Base-by-base conservation (phyloP, 2,329 filamentous ascomycete species). In the Xylariaceae sp. region DNA sequence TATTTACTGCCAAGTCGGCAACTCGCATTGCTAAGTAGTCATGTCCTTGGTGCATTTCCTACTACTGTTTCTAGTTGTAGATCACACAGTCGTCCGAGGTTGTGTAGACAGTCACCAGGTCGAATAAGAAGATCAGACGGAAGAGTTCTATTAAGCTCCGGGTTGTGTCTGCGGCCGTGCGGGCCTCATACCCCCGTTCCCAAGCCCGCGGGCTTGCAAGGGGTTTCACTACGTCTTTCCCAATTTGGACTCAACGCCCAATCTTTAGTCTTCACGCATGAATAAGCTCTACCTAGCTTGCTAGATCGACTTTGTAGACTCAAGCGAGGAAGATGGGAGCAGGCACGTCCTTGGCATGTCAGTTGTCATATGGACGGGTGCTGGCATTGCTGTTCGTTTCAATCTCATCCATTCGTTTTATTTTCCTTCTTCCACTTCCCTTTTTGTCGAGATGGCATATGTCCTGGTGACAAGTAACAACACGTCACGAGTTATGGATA, bases 41-140 rank as follows among this genome's bases (percentile, higher is more conserved):
- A 52, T 42, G 29, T 50, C 47, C 55, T 56, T 44, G 53, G 40
- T 57, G 63, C 65, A 65, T 65, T 55, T 60, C 44, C 46, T 59
- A 49, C 54, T 45, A 43, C 56, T 58, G 68, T 70, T 69, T 71
- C 63, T 53, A 54, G 50, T 62, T 54, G 69, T 53, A 66, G 68
- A 71, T 70, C 69, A 71, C 50, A 70, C 69, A 65, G 50, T 54
- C 49, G 45, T 54, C 50, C 48, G 52, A 57, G 52, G 51, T 48
- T 20, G 45, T 48, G 40, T 57, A 57, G 47, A 54, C 54, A 53
- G 56, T 54, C 48, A 58, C 61, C 46, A 54, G 59, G 59, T 61
- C 62, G 52, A 66, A 67, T 64, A 52, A 59, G 57, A 63, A 64
- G 62, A 65, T 64, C 59, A 59, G 50, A 68, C 49, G 55, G 56